Base-by-base conservation (phyloP, 2,329 filamentous ascomycete species). In the Leptosphaerulina australis region DNA sequence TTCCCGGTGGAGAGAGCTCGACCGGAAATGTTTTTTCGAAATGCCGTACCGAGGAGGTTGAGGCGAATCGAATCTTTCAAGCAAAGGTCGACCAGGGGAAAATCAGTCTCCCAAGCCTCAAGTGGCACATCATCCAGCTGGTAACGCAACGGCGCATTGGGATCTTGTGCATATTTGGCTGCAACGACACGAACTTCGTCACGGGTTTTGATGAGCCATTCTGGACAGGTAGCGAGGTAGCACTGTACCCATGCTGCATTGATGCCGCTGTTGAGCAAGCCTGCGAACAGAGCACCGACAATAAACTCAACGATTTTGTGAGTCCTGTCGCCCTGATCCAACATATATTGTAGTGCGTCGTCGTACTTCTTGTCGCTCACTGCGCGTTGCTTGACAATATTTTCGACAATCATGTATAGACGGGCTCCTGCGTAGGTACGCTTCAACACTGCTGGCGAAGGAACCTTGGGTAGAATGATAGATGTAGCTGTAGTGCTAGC, bases 241-340 rank as follows among this genome's bases (percentile, higher is more conserved):
- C 58, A 63, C 18, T 68, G 39, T 2, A 83, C 68, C 75, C 78
- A 83, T 2, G 77, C 77, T 1, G 79, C 77, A 55, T 82, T 83
- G 62, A 82, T 77, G 29, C 81, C 81, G 18, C 72, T 80, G 66
- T 84, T 85, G n/a, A 83, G 56, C 25, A 81, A 70, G n/a, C 81
- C 82, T 1, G 82, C 81, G 60, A 82, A 83, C 3, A 85, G 67
- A 0, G 79, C 71, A 10, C 77, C 76, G n/a, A 84, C 68, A 25
- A 82, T 72, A 64, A 83, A 82, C 10, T 58, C 56, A 12, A 81
- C 70, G 25, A 81, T 77, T 36, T 75, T 68, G 6, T 64, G 58
- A 9, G 78, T 73, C 12, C 64, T 67, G n/a, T 79, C 75, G 4
- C 77, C 81, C 22, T 76, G 67, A 31, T 85, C 81, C 15, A 85